Percentiles rank a stretch among this genome's conserved stretches.
phyloP scores from a whole-genome alignment of 2,329 filamentous ascomycete genomes.

The Diplodia scrobiculata region DNA sequence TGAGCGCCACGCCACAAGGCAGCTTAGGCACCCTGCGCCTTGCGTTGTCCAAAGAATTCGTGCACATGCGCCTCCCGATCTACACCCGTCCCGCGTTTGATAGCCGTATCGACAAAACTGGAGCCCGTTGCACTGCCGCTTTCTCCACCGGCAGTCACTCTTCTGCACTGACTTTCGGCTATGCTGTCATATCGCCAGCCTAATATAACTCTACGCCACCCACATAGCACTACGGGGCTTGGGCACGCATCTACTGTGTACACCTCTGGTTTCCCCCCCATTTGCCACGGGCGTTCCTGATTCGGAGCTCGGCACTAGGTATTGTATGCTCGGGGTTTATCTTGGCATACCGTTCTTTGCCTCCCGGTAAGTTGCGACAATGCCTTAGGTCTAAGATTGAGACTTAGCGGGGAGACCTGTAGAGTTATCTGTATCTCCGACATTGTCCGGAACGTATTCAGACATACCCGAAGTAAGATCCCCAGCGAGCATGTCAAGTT shows the following conservation, averaged over 20 bases:
- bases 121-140: slow-evolving; percentile 8
- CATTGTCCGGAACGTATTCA: neutral
- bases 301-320: too few species aligned
- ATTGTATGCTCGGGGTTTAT: too few species aligned
- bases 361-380: neutral
- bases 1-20: slow-evolving; percentile 13
- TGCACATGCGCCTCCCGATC: slow-evolving; percentile 4
- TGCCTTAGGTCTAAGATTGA: neutral
- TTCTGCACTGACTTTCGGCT: neutral
- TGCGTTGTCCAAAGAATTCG: neutral
- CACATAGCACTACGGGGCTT: neutral
- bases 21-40: slow-evolving; percentile 6
- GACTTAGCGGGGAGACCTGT: neutral
- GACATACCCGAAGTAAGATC: neutral
- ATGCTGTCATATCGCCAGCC: slow-evolving; percentile 2
- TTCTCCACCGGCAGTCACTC: neutral
- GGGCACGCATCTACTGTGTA: too few species aligned
- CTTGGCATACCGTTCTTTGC: neutral
- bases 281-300: too few species aligned
- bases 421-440: neutral
- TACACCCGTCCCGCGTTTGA: slow-evolving; percentile 14
- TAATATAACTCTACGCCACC: neutral
- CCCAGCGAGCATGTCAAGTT: neutral
- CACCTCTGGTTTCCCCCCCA: neutral
- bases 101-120: slow-evolving; percentile 1